A percentile compares a stretch with the other conserved stretches of the same genome.
These are phyloP conservation scores for Claviceps sp. DNA, from an alignment of 2,329 filamentous ascomycete genomes.

Conservation along the genomic window DNA sequence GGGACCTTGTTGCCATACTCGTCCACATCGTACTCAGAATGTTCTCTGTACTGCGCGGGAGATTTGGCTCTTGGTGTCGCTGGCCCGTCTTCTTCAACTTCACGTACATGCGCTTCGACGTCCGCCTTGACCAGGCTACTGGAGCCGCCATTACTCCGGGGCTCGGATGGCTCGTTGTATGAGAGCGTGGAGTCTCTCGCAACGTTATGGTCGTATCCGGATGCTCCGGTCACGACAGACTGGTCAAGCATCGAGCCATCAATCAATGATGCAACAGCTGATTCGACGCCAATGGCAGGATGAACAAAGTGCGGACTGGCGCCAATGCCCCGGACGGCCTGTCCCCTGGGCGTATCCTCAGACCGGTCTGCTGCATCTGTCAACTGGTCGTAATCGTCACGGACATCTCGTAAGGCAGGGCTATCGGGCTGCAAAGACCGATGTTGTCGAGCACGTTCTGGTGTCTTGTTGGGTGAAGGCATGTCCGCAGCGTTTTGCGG, in stretches of 20 bases:
- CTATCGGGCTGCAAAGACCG: conserved; percentile 21
- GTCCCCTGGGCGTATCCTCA: conserved; percentile 47
- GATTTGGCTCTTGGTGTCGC: conserved; percentile 26
- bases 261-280: conserved; percentile 73
- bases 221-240: conserved; percentile 54
- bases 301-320: conserved; percentile 68
- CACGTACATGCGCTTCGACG: conserved; percentile 22
- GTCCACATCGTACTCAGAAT: conserved; percentile 43
- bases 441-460: conserved; percentile 19
- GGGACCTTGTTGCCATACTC: conserved; percentile 44
- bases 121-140: conserved; percentile 29
- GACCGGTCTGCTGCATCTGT: conserved; percentile 45
- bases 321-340: conserved; percentile 56
- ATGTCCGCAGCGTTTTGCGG: conserved; percentile 45
- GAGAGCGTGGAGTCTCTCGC: conserved; percentile 25
- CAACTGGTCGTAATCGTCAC: conserved; percentile 39
- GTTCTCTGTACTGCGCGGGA: conserved; percentile 30
- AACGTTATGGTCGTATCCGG: conserved; percentile 33
- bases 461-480: conserved; percentile 40
- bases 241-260: conserved; percentile 58
- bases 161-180: conserved; percentile 18
- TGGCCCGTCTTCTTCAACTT: conserved; percentile 24
- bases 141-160: conserved; percentile 19
- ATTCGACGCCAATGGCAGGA: conserved; percentile 63
- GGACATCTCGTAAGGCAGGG: conserved; percentile 26